Base-by-base conservation (phyloP, 345 rosid genomes). In the Raphanus sativus region DNA sequence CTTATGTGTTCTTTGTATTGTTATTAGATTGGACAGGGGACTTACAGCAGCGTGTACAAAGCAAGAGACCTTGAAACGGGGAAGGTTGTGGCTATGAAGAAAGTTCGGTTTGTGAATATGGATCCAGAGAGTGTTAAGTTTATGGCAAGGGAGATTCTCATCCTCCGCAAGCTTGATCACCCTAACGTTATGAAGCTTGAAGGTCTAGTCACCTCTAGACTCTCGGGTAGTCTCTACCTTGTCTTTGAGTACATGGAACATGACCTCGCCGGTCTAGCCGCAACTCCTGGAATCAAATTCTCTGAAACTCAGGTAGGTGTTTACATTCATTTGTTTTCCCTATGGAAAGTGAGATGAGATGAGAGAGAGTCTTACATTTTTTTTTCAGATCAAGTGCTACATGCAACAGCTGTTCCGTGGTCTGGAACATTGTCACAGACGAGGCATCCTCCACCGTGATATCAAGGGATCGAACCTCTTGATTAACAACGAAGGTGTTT, bases 161-260 rank as follows among this genome's bases (percentile, higher is more conserved):
- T 88, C 1, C 76, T 94, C 65, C 97, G 85, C 72, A 86, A 88
- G 56, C 87, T 94, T 21, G 88, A 94, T 30, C 98, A 91, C 62
- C 96, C 97, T 3, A 94, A 89, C 73, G 76, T 94, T n/a, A 91
- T 94, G 85, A 90, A 85, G 68, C 90, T 94, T 29, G 90, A 89
- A 86, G 97, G 98, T 61, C 50, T 90, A n/a, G 98, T 96, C 54
- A 91, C 94, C 0, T 94, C 97, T 21, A 91, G 97, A 83, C 89
- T 93, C 90, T 93, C 92, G 78, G 92, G 89, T 62, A 93, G 98
- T 61, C 88, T 93, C 54, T 94, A 91, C 76, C 86, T 91, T 13
- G 97, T 93, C 2, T 89, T 93, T n/a, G 93, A 87, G 69, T 84
- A 77, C 82, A 88, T 91, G 98, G 85, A 45, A 74, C 83, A 86